phyloP scores from a whole-genome alignment of 2,329 filamentous ascomycete species.

The Penicillium verrucosum region DNA sequence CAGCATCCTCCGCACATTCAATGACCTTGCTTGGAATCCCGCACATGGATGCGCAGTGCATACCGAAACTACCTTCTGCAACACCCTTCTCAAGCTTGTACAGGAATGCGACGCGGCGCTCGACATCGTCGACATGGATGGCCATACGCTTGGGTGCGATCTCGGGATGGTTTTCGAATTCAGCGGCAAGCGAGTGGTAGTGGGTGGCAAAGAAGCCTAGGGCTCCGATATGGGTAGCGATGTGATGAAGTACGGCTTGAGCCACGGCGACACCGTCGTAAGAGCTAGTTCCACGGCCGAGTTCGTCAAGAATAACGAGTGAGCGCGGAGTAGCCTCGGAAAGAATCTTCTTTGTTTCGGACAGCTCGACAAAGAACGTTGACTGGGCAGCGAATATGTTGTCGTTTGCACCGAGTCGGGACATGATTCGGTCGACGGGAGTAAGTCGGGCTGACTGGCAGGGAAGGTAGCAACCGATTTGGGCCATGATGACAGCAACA shows the following conservation, averaged over 20 bases:
- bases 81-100: constrained; percentile 93
- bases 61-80: constrained; percentile 94
- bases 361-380: constrained; percentile 96
- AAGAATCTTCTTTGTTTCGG: constrained; percentile 97
- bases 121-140: constrained; percentile 82
- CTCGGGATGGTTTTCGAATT: constrained; percentile 87
- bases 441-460: constrained; percentile 78
- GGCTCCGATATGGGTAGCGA: constrained; percentile 88
- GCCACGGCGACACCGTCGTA: constrained; percentile 97
- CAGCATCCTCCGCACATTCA: constrained; percentile 80
- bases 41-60: constrained; percentile 99
- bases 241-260: constrained; percentile 93
- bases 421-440: constrained; percentile 97
- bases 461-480: constrained; percentile 90
- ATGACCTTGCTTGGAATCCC: constrained; percentile 83
- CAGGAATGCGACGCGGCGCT: constrained; percentile 88
- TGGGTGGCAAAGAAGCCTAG: constrained; percentile 97
- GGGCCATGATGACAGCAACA: constrained; percentile 93
- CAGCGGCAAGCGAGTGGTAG: constrained; percentile 88
- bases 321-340: constrained; percentile 90
- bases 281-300: constrained; percentile 88
- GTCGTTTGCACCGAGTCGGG: constrained; percentile 92
- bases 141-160: constrained; percentile 85
- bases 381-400: constrained; percentile 98
- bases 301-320: constrained; percentile 92